phyloP scores from a whole-genome alignment of 2,329 filamentous ascomycete genomes.

The Sarocladium kiliense region DNA sequence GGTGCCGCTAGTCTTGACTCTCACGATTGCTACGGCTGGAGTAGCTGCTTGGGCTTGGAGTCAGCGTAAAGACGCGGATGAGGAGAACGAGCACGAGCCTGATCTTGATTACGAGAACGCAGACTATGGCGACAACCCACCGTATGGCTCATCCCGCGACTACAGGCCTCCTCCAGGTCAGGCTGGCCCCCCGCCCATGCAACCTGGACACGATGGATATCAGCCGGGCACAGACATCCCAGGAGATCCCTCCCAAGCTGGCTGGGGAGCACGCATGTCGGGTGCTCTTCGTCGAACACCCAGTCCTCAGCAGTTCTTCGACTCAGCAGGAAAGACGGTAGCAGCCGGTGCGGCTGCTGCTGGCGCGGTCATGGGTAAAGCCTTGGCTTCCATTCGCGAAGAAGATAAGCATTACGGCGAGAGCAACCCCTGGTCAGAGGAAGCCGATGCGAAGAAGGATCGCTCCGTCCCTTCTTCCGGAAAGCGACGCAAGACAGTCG shows the following conservation, averaged over 20 bases:
- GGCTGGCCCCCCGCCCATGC: constrained; percentile 23
- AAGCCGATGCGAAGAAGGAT: constrained; percentile 63
- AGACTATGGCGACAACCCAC: constrained; percentile 49
- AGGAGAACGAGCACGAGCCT: constrained; percentile 50
- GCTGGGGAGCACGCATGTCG: constrained; percentile 73
- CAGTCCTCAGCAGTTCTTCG: constrained; percentile 83
- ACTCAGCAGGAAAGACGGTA: constrained; percentile 75
- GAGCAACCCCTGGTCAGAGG: constrained; percentile 88
- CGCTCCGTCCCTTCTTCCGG: constrained; percentile 27
- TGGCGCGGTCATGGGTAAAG: constrained; percentile 75
- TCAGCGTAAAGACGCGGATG: constrained; percentile 71
- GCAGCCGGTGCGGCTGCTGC: constrained; percentile 78
- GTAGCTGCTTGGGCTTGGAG: constrained; percentile 92
- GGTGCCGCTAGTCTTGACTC: constrained; percentile 81
- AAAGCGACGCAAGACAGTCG: constrained; percentile 71
- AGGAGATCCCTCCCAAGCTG: constrained; percentile 33
- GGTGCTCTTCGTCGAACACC: constrained; percentile 76
- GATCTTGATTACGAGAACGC: constrained; percentile 42
- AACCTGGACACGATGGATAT: constrained; percentile 29
- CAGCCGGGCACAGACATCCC: constrained; percentile 5
- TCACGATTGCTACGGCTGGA: constrained; percentile 81
- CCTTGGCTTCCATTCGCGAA: constrained; percentile 76
- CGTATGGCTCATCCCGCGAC: constrained; percentile 39
- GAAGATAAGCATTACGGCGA: constrained; percentile 81
- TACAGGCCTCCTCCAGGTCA: constrained; percentile 31